Conservation (phyloP, 345 rosid genomes). For the Eucalyptus tenuipes region DNA sequence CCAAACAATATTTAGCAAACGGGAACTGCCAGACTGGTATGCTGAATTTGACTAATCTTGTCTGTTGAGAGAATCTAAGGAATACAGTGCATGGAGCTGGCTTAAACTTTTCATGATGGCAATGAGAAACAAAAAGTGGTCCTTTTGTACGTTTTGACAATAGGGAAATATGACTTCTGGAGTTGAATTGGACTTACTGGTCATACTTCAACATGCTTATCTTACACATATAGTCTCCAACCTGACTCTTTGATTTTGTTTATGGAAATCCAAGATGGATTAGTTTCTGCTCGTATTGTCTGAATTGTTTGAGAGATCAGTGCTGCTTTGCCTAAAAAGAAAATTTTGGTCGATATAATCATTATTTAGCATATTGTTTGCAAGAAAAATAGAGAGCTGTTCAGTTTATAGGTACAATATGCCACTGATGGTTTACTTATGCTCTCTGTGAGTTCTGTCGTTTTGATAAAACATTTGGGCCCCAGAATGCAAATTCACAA, state of each 20-base stretch:
- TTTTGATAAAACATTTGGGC: neutral
- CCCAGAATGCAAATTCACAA: neutral
- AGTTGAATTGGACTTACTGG: neutral
- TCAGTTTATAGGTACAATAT: neutral
- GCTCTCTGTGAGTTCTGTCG: neutral
- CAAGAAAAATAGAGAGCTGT: neutral
- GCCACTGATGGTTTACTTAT: neutral
- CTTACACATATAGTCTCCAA: neutral
- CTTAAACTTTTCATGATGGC: neutral
- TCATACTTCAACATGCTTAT: neutral
- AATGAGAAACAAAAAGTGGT: neutral
- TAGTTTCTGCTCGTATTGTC: neutral
- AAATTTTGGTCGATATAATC: neutral
- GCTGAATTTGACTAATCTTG: neutral
- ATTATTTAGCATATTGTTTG: neutral
- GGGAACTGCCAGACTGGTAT: neutral
- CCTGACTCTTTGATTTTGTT: neutral
- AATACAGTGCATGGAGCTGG: neutral
- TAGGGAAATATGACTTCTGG: neutral
- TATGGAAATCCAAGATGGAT: neutral
- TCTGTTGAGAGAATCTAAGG: neutral
- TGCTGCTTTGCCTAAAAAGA: neutral
- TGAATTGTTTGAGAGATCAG: neutral
- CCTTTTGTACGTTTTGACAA: neutral
- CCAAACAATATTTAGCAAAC: neutral